Evolutionary conservation across 805 yeast species (phyloP), one percentile per base, ranked within the genome.

Genomic region (Candida insectalens): DNA sequence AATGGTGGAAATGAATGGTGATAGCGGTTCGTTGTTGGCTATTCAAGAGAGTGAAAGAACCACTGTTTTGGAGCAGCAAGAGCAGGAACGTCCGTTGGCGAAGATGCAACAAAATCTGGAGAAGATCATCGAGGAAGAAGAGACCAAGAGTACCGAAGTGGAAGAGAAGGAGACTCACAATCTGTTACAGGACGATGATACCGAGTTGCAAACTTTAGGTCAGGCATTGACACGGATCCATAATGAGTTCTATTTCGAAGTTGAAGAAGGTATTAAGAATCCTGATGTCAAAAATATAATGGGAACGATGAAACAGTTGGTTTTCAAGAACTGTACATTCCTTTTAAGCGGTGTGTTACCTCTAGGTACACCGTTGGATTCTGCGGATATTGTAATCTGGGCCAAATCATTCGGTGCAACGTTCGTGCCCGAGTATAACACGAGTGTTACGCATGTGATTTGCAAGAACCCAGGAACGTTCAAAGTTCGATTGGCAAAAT

Each of bases 281-380:
- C 87, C 89, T 0, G 83, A 78, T 47, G 73, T 84, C 32, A 71
- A 80, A 32, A 52, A 49, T n/a, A 72, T 84, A 12, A 71, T 89
- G 57, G 94, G 92, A 1, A 45, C 55, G n/a, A 66, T 89, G 71
- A 89, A 88, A 50, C 53, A 59, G 6, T 48, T 65, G 37, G 87
- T 87, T 2, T 74, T 89, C 38, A 56, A 67, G 17, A 88, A 78
- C 5, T 69, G 77, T 30, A 72, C 74, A 3, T 71, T 92, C 36
- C 67, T 89, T 14, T 80, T 92, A 44, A 81, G 95, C 4, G 96
- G 97, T 0, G 67, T 89, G n/a, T 68, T 92, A 16, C 96, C 96
- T 1, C 51, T 84, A n/a, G 92, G 92, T 2, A 66, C 77, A 9
- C 69, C 74, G 35, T 59, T 83, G 13, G 77, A 80, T 34, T 60